A percentile compares a stretch with the other conserved stretches of the same genome.
These are phyloP conservation scores for Achlya hypogyna DNA, from an alignment of 352 stramenopile genomes.

Conservation along the genomic window DNA sequence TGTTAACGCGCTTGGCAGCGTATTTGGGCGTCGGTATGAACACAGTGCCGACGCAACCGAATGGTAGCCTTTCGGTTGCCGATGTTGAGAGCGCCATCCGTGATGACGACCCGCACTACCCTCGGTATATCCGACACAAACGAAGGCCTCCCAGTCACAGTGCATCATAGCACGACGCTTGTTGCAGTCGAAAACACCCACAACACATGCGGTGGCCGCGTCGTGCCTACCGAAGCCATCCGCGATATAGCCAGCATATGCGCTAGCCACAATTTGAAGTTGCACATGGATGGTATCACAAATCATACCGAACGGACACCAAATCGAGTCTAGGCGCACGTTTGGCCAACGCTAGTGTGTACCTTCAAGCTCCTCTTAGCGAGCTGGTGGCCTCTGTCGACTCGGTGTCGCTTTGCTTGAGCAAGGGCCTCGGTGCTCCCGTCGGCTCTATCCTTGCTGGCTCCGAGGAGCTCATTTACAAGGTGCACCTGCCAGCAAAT, in stretches of 20 bases:
- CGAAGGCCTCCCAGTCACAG: slow-evolving; percentile 38
- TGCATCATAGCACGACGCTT: slow-evolving; percentile 79
- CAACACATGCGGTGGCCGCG: slow-evolving; percentile 91
- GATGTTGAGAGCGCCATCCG: slow-evolving; percentile 75
- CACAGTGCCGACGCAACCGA: slow-evolving; percentile 70
- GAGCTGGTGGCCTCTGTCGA: slow-evolving; percentile 79
- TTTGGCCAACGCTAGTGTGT: slow-evolving; percentile 92
- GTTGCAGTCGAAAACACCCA: slow-evolving; percentile 98
- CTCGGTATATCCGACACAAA: slow-evolving; percentile 29
- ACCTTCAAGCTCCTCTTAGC: slow-evolving; percentile 48
- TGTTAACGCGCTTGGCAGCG: slow-evolving; percentile 26
- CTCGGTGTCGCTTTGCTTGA: slow-evolving; percentile 92
- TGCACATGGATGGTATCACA: slow-evolving; percentile 88
- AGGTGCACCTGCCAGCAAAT: slow-evolving; percentile 1
- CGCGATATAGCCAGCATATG: slow-evolving; percentile 60
- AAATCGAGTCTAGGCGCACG: slow-evolving; percentile 61
- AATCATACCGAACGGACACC: background rate
- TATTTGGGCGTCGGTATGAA: slow-evolving; percentile 87
- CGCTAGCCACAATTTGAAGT: slow-evolving; percentile 61
- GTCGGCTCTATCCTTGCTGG: slow-evolving; percentile 92
- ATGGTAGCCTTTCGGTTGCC: slow-evolving; percentile 79
- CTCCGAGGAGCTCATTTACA: slow-evolving; percentile 76
- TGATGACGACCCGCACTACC: slow-evolving; percentile 67
- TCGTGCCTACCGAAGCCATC: slow-evolving; percentile 83
- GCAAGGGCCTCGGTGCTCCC: slow-evolving; percentile 93